Evolutionary conservation across 1,139 yeast species (phyloP), one percentile per base, ranked within the genome.

Genomic region (Debaryomyces subglobosus): DNA sequence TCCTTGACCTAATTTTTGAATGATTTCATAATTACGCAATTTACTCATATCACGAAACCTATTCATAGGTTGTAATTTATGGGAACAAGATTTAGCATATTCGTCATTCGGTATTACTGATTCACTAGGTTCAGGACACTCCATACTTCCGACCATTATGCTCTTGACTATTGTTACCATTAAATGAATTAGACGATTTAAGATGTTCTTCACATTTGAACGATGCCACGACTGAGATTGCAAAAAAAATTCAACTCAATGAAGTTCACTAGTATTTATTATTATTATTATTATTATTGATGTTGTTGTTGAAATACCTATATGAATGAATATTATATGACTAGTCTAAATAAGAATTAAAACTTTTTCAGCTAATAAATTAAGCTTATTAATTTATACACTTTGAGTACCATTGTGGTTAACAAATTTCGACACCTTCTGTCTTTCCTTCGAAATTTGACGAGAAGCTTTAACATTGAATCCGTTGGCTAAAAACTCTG

Each of bases 381-480:
- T 20, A 20, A 39, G 25, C 20, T 15, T 24, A 10, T 37, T 38
- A 23, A 15, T 13, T 33, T 40, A 48, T 39, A 35, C 45, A n/a
- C 7, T 13, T 40, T 46, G 35, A 24, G 40, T 36, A 18, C 37
- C 39, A 16, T 30, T 25, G 27, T 47, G 46, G 37, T 27, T 52
- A 38, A 55, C 49, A 46, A 56, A 61, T 46, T 61, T 61, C 3
- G 63, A 58, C 9, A 32, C 30, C 46, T 45, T 54, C 58, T 69
- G 73, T 61, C 85, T 72, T 53, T 74, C 79, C 52, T 72, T 74
- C n/a, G 89, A 89, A 57, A 89, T 67, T 48, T 70, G 71, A 48
- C 82, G 71, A 1, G 96, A 89, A 48, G 82, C 85, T 59, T 81
- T 84, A 54, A 92, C 88, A 60, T 89, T 87, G 74, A 91, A 92